Evolutionary conservation across 2,329 filamentous ascomycete genomes (phyloP), one percentile per base, ranked within the genome.

Genomic region (Colletotrichum cuscutae): DNA sequence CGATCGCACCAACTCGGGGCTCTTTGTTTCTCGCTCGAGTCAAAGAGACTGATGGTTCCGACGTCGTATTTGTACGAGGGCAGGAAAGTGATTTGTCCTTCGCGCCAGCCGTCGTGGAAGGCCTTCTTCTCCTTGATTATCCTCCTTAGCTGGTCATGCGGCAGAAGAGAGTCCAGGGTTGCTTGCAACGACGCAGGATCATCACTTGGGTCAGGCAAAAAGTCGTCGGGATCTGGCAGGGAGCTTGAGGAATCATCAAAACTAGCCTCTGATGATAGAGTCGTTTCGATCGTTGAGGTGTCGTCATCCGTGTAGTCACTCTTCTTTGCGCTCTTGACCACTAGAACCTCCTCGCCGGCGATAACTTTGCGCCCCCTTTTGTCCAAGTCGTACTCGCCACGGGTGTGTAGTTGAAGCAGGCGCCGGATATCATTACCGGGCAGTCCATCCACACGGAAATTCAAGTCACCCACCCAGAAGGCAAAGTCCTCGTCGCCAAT

Each of bases 11-110:
- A 99, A 80, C 95, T 98, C 3, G 97, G 97, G 2, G 94, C 93
- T 65, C 97, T 90, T 75, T 92, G 92, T 84, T 99, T 99, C 80
- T 98, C 97, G 76, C 95, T 98, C 0, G 95, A 95, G 83, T 99
- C 97, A 80, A 98, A 99, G 35, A 95, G 89, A 2, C 94, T 94
- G 37, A 98, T 90, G 35, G 93, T 97, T n/a, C 97, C 97, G 32
- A 98, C 88, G 78, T 99, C 97, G 77, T 99, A 99, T 81, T 99
- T 99, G 83, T 99, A 99, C 0, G 97, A 97, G 1, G 97, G 97
- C 19, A 98, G 81, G 78, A 99, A 99, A 1, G 90, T 90, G 68
- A 99, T 95, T 0, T 91, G 87, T 0, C 95, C 97, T 85, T 99
- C 97, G 63, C 89, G 89, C 95, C 97, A 99, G 1, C 95, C 96